Percentiles rank a stretch among this genome's conserved stretches.
Conservation (phyloP, 2,329 filamentous ascomycete species). For the Aspergillus clavatus region DNA sequence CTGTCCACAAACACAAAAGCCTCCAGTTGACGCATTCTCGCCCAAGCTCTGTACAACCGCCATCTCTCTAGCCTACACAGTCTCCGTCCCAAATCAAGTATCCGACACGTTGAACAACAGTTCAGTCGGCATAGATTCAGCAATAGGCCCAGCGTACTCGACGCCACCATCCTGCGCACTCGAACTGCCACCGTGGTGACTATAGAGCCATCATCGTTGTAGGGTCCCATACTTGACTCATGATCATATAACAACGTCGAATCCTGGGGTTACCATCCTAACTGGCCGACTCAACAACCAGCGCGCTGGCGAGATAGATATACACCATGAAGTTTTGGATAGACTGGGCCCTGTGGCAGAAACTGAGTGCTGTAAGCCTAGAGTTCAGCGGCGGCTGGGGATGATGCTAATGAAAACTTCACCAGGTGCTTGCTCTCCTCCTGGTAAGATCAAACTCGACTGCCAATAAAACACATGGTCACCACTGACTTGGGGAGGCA, state of each 20-base stretch:
- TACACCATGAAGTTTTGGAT: conserved; percentile 53
- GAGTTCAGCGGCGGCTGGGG: background rate
- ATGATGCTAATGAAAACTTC: conserved; percentile 12
- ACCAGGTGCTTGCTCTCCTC: conserved; percentile 64
- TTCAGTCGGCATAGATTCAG: no score
- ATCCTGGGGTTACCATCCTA: background rate
- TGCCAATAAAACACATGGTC: background rate
- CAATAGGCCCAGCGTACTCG: no score
- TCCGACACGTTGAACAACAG: no score
- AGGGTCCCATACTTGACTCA: no score
- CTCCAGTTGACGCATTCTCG: background rate
- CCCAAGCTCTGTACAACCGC: no score
- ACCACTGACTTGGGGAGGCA: conserved; percentile 40
- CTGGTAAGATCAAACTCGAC: conserved; percentile 51
- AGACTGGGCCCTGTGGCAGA: conserved; percentile 76
- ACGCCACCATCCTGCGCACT: no score
- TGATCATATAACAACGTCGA: no score
- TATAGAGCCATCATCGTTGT: no score
- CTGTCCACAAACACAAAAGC: background rate
- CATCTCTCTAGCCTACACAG: no score
- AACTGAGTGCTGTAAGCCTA: conserved; percentile 77
- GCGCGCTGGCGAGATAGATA: background rate
- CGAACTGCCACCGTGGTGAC: no score
- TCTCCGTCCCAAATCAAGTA: no score
- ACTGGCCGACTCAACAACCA: background rate